phyloP scores from a whole-genome alignment of 2,329 filamentous ascomycete species.

The Xylariaceae sp. region DNA sequence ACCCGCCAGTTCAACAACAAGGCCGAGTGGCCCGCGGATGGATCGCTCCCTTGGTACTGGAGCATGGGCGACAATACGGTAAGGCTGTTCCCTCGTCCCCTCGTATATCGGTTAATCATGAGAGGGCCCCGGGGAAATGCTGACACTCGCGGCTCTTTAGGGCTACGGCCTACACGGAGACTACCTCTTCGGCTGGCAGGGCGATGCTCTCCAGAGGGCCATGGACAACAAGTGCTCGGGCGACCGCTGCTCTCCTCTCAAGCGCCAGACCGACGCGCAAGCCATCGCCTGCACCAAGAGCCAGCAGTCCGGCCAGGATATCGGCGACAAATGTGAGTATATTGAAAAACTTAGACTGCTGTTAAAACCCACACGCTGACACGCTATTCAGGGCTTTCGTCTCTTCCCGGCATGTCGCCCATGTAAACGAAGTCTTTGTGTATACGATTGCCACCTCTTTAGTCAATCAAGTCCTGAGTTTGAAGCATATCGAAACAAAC shows the following conservation, averaged over 20 bases:
- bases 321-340: slow-evolving; percentile 22
- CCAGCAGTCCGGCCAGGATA: slow-evolving; percentile 21
- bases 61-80: slow-evolving; percentile 30
- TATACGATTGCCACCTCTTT: background rate
- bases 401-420: slow-evolving; percentile 14
- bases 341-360: background rate
- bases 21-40: slow-evolving; percentile 32
- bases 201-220: slow-evolving; percentile 33
- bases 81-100: background rate
- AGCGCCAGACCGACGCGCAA: slow-evolving; percentile 27
- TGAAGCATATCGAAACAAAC: too few relatives aligned
- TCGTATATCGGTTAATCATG: background rate
- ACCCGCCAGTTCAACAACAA: slow-evolving; percentile 31
- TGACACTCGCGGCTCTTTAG: too few relatives aligned
- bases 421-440: slow-evolving; percentile 6
- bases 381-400: slow-evolving; percentile 10
- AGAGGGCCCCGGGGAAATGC: too few relatives aligned
- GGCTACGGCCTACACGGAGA: slow-evolving; percentile 35
- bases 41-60: slow-evolving; percentile 29
- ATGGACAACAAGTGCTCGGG: slow-evolving; percentile 32
- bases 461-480: background rate
- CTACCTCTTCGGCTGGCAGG: slow-evolving; percentile 36
- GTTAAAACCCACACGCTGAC: slow-evolving; percentile 3
- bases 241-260: slow-evolving; percentile 28
- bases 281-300: slow-evolving; percentile 28